Conservation (phyloP, 1,139 yeast species). For the Torulaspora globosa region DNA sequence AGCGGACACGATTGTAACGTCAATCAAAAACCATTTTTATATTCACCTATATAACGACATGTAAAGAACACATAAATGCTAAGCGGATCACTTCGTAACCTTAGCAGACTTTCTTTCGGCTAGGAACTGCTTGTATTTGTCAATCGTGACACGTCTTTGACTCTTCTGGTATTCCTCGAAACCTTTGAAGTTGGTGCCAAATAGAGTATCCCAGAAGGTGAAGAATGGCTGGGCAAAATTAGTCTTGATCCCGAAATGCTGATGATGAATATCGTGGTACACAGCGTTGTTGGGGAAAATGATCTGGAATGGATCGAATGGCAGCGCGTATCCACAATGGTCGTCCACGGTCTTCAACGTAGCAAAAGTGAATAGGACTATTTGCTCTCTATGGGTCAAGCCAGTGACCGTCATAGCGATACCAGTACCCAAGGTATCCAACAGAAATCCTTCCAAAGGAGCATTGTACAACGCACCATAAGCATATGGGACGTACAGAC, state of each 20-base stretch:
- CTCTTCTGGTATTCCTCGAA: constrained; percentile 54
- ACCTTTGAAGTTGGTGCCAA: constrained; percentile 69
- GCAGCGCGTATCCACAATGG: constrained; percentile 93
- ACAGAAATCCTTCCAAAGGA: constrained; percentile 85
- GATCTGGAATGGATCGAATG: constrained; percentile 83
- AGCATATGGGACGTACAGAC: constrained; percentile 92
- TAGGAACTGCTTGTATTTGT: constrained; percentile 59
- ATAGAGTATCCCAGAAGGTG: constrained; percentile 80
- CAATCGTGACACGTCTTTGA: constrained; percentile 57
- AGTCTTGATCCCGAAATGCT: constrained; percentile 87
- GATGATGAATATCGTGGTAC: constrained; percentile 96
- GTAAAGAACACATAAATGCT: constrained; percentile 12
- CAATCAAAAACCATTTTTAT: constrained; percentile 5
- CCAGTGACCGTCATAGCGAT: constrained; percentile 61
- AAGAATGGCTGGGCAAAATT: constrained; percentile 97
- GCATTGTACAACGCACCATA: constrained; percentile 94
- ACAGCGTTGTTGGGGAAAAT: constrained; percentile 92
- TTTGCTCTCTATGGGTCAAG: constrained; percentile 71
- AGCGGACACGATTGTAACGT: not conserved
- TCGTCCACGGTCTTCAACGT: constrained; percentile 97
- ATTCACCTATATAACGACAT: constrained; percentile 14
- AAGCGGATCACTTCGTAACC: constrained; percentile 21
- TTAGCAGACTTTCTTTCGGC: constrained; percentile 40
- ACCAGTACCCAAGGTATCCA: constrained; percentile 92
- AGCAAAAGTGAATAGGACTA: constrained; percentile 74